phyloP scores from a whole-genome alignment of 225 moss, liverwort and hornwort species.

The Pseudisothecium myosuroides region DNA sequence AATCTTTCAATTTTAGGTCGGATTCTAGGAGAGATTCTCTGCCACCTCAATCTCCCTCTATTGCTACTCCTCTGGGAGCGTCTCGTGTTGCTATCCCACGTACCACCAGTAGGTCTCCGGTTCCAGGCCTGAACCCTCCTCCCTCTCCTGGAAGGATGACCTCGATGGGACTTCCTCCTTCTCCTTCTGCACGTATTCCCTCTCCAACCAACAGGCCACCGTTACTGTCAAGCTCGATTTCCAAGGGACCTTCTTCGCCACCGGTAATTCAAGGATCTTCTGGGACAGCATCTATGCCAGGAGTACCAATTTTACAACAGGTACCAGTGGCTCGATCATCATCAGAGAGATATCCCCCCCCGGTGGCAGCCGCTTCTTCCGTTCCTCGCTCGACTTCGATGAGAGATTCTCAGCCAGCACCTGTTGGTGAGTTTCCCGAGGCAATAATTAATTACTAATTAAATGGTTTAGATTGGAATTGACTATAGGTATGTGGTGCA shows the following conservation, averaged over 20 bases:
- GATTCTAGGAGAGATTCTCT: constrained; percentile 14
- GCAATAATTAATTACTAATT: background rate
- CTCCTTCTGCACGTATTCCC: constrained; percentile 23
- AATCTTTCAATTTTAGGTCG: constrained; percentile 19
- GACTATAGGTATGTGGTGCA: background rate
- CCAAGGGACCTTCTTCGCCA: constrained; percentile 19
- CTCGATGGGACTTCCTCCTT: constrained; percentile 14
- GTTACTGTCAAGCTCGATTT: background rate
- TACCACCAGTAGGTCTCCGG: constrained; percentile 10
- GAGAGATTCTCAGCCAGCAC: constrained; percentile 34
- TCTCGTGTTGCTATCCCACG: constrained; percentile 9
- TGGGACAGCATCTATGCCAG: constrained; percentile 1
- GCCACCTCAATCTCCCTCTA: constrained; percentile 29
- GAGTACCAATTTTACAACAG: background rate
- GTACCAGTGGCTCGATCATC: constrained; percentile 30
- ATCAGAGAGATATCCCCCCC: constrained; percentile 24
- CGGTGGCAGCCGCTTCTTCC: constrained; percentile 7
- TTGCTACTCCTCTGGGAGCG: constrained; percentile 4
- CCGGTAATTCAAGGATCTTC: background rate
- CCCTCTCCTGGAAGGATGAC: constrained; percentile 34
- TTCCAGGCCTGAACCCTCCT: constrained; percentile 35
- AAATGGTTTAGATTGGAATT: background rate
- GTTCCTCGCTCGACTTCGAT: constrained; percentile 45
- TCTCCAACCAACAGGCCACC: constrained; percentile 11
- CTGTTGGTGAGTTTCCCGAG: constrained; percentile 40